Evolutionary conservation across 2,329 filamentous ascomycete genomes (phyloP).

Genomic region (Aspergillus jensenii): DNA sequence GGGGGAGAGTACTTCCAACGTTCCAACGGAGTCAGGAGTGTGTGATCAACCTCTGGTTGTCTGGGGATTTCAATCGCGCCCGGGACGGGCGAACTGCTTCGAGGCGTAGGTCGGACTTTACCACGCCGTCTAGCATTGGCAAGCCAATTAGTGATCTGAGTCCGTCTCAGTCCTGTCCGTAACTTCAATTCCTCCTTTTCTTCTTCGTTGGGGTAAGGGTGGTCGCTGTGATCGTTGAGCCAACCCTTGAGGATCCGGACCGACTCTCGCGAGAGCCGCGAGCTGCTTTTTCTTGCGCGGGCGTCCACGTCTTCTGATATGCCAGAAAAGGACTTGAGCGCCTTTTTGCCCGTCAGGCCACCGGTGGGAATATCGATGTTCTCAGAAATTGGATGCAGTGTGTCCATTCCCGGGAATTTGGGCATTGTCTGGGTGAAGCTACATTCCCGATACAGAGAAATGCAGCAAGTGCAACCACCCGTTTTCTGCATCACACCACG

Average conservation of each 20-base stretch:
- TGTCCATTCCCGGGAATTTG: conserved; percentile 39
- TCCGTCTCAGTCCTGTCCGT: conserved; percentile 76
- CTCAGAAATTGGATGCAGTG: conserved; percentile 46
- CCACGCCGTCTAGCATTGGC: conserved; percentile 82
- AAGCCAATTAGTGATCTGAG: conserved; percentile 88
- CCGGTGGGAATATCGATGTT: conserved; percentile 40
- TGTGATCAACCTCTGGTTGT: conserved; percentile 49
- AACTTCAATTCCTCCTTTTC: conserved; percentile 78
- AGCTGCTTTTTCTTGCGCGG: conserved; percentile 62
- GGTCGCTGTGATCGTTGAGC: conserved; percentile 74
- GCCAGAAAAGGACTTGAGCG: conserved; percentile 43
- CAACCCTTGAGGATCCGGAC: conserved; percentile 80
- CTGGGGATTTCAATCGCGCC: conserved; percentile 73
- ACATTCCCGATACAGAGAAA: conserved; percentile 48
- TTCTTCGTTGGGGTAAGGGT: conserved; percentile 85
- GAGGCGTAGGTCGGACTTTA: conserved; percentile 66
- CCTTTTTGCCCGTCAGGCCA: conserved; percentile 39
- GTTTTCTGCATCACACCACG: conserved; percentile 42
- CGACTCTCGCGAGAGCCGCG: conserved; percentile 77
- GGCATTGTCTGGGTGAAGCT: conserved; percentile 46
- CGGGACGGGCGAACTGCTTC: conserved; percentile 68
- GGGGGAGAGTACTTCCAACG: conserved; percentile 69
- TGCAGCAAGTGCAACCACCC: conserved; percentile 47
- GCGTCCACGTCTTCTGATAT: conserved; percentile 39
- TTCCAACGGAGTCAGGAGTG: conserved; percentile 63